These are phyloP conservation scores for Atkinsonella hypoxylon DNA, from an alignment of 2,329 filamentous ascomycete species.

Conservation along the genomic window DNA sequence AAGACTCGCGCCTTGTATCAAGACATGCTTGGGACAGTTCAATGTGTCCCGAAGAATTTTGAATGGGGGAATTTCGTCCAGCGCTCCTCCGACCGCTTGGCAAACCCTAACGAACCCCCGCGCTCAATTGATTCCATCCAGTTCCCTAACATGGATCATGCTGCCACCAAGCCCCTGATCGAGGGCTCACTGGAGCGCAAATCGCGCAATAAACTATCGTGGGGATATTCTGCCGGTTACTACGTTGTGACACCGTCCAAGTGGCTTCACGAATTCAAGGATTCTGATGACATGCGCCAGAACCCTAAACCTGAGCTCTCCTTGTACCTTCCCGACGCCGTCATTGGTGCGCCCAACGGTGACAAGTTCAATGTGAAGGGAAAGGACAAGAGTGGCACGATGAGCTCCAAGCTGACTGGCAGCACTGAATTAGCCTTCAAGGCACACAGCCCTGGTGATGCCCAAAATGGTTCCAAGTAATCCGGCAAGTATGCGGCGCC, in stretches of 20 bases:
- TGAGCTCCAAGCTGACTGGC: conserved; percentile 72
- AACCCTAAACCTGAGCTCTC: conserved; percentile 79
- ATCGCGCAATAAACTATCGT: conserved; percentile 68
- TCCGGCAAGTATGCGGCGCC: conserved; percentile 48
- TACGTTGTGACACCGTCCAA: conserved; percentile 84
- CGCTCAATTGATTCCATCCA: conserved; percentile 60
- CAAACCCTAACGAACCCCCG: conserved; percentile 64
- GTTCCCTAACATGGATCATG: conserved; percentile 85
- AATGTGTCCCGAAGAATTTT: conserved; percentile 70
- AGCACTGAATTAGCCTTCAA: conserved; percentile 77
- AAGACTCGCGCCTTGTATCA: conserved; percentile 69
- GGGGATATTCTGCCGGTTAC: conserved; percentile 69
- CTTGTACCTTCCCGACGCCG: conserved; percentile 83
- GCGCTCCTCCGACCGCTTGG: conserved; percentile 59
- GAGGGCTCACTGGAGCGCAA: conserved; percentile 86
- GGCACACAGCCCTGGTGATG: conserved; percentile 68
- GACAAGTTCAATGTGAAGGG: conserved; percentile 92
- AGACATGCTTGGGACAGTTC: conserved; percentile 67
- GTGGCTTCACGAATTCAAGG: conserved; percentile 93
- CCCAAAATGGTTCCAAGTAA: conserved; percentile 75
- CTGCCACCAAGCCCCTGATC: conserved; percentile 67
- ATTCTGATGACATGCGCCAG: conserved; percentile 59
- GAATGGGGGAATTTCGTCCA: conserved; percentile 82
- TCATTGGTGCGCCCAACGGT: conserved; percentile 58
- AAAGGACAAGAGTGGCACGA: conserved; percentile 73